Evolutionary conservation across 805 yeast genomes (phyloP).

Genomic region (Zygoascus bituminiphila): DNA sequence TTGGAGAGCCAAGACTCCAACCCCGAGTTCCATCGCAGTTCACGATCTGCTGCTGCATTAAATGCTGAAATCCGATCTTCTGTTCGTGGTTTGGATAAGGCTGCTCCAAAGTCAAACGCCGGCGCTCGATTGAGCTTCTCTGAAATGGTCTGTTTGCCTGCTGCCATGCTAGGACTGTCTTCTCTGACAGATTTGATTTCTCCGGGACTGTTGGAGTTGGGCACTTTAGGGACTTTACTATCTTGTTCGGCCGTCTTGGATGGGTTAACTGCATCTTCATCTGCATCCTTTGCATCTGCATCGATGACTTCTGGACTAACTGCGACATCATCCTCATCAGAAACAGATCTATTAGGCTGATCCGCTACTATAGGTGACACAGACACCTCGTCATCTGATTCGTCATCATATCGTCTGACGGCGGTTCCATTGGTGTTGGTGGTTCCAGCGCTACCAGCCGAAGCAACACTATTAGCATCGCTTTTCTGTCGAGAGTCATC

Average conservation of each 20-base stretch:
- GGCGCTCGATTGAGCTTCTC: conserved; percentile 25
- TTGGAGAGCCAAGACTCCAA: conserved; percentile 27
- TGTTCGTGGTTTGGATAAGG: conserved; percentile 21
- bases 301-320: too few species aligned
- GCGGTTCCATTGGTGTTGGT: not conserved
- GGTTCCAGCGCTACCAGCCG: not conserved
- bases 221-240: not conserved
- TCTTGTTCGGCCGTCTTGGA: not conserved
- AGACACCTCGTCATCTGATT: not conserved
- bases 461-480: not conserved
- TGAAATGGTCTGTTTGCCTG: not conserved
- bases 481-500: not conserved
- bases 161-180: not conserved
- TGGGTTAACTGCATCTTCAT: not conserved
- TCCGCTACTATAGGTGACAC: not conserved
- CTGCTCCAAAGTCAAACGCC: conserved; percentile 26
- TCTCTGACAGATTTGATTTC: not conserved
- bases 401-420: not conserved
- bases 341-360: not conserved
- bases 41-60: conserved; percentile 23
- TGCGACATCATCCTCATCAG: too few species aligned
- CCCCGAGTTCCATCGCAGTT: conserved; percentile 28
- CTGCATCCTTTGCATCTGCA: too few species aligned
- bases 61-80: conserved; percentile 25
- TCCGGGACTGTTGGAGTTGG: not conserved